Percentiles rank a stretch among this genome's conserved stretches.
Evolutionary conservation across 2,329 filamentous ascomycete genomes (phyloP).

Genomic region (Fusarium continuum): DNA sequence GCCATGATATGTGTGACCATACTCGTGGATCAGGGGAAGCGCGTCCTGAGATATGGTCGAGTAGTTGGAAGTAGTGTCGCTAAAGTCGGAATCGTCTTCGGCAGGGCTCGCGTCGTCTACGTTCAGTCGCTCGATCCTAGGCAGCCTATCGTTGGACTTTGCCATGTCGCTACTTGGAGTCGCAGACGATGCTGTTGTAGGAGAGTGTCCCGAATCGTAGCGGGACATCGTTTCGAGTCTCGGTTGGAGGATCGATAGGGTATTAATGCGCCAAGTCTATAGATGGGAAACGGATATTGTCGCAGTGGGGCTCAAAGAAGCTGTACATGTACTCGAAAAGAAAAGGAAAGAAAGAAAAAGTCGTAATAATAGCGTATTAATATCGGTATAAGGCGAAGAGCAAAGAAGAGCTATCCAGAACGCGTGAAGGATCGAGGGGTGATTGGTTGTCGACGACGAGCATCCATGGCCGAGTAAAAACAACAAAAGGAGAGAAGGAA

Average conservation of each 20-base stretch:
- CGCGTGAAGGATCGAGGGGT: neutral
- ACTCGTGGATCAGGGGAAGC: conserved; percentile 47
- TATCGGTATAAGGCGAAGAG: neutral
- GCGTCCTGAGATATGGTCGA: conserved; percentile 49
- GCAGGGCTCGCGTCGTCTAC: conserved; percentile 28
- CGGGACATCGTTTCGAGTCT: conserved; percentile 25
- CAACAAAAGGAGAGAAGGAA: neutral
- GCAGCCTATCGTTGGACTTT: conserved; percentile 10
- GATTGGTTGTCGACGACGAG: neutral
- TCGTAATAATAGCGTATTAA: conserved; percentile 1
- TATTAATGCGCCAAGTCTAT: neutral
- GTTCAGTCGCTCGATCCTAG: conserved; percentile 9
- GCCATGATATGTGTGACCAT: conserved; percentile 51
- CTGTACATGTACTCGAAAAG: conserved; percentile 1
- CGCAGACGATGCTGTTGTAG: conserved; percentile 13
- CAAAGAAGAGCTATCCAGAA: neutral
- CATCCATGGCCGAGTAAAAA: conserved; percentile 16
- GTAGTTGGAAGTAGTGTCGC: conserved; percentile 47
- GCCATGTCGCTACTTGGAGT: conserved; percentile 6
- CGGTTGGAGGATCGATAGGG: conserved; percentile 17
- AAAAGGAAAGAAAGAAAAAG: neutral
- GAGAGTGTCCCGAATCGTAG: conserved; percentile 10
- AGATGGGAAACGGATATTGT: neutral
- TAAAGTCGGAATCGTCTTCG: conserved; percentile 39
- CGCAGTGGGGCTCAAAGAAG: neutral